Percentiles rank a stretch among this genome's conserved stretches.
These are phyloP conservation scores for Pseudozyma flocculosa DNA, from an alignment of 1,284 basidiomycete species.

Conservation along the genomic window DNA sequence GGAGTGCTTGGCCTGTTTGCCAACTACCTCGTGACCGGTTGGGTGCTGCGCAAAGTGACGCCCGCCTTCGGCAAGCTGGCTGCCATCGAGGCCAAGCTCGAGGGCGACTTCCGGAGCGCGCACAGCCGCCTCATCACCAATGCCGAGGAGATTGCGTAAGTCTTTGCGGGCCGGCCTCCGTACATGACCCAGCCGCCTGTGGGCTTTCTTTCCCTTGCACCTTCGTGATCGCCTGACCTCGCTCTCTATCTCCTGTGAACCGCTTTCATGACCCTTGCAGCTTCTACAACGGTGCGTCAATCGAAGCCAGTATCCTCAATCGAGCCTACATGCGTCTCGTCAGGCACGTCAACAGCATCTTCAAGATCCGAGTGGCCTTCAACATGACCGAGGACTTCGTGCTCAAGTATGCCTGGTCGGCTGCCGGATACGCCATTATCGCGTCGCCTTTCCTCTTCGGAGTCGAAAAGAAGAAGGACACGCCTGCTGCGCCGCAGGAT, in stretches of 20 bases:
- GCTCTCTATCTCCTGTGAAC: too few relatives aligned
- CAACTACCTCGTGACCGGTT: conserved; percentile 83
- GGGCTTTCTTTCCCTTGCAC: too few relatives aligned
- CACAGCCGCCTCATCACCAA: conserved; percentile 85
- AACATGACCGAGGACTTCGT: conserved; percentile 57
- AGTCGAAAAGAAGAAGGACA: conserved; percentile 62
- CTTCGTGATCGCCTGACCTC: too few relatives aligned
- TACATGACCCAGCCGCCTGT: too few relatives aligned
- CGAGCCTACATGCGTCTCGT: conserved; percentile 78
- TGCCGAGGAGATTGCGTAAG: conserved; percentile 80
- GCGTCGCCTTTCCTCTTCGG: conserved; percentile 54
- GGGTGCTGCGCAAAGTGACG: conserved; percentile 77
- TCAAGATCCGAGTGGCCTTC: conserved; percentile 67
- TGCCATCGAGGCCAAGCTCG: conserved; percentile 77
- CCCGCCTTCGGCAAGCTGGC: conserved; percentile 92
- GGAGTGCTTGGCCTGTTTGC: conserved; percentile 75
- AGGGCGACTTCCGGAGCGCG: conserved; percentile 86
- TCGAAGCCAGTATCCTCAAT: conserved; percentile 81
- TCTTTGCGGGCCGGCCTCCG: neutral
- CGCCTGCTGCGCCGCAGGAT: conserved; percentile 61
- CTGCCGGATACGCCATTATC: conserved; percentile 56
- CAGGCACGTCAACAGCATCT: conserved; percentile 86
- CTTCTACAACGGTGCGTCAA: conserved; percentile 86
- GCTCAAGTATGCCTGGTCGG: conserved; percentile 57
- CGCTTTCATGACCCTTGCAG: too few relatives aligned